Evolutionary conservation across 2,329 filamentous ascomycete genomes (phyloP), one percentile per base, ranked within the genome.

Genomic region (Eutypella sp.): DNA sequence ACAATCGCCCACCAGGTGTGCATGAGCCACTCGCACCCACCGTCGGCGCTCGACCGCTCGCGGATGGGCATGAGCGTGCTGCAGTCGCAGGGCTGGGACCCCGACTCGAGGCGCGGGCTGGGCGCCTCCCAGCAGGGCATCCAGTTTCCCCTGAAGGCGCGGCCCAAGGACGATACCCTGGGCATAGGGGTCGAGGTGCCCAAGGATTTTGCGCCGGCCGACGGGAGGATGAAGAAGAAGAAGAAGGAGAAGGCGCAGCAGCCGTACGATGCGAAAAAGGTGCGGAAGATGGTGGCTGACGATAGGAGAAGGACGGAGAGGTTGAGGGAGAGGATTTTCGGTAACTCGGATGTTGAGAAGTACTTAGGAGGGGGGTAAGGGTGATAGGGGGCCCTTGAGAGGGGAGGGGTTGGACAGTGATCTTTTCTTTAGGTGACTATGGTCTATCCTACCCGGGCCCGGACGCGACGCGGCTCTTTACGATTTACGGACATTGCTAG

Each of bases 111-210:
- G 3, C 65, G 70, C 15, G 91, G 91, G 0, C 73, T 96, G 0
- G 91, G 91, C 0, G 77, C 77, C 9, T 67, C 70, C 2, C 83
- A 86, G 1, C 79, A 86, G 53, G 91, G 91, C 3, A 84, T 89
- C 49, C 74, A 84, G 34, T 84, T 82, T 53, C 91, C 91, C 1
- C 73, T 96, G 51, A 89, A 89, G 61, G 71, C 79, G 1, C 77
- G 74, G 47, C 70, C 77, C 45, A 96, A 96, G 67, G 77, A 83
- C 37, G 81, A 92, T 60, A 89, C 78, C 3, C 69, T 86, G 7
- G 92, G 91, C 0, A 65, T 96, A 22, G 89, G 90, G 0, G 72
- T 76, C 4, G 53, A 62, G 23, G 57, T 72, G 8, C 67, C 72
- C 9, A 70, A 70, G 48, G 59, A 68, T 19, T 49, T 67, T 38